Base-by-base conservation (phyloP, 2,329 filamentous ascomycete genomes). In the Cordyceps cicadae region DNA sequence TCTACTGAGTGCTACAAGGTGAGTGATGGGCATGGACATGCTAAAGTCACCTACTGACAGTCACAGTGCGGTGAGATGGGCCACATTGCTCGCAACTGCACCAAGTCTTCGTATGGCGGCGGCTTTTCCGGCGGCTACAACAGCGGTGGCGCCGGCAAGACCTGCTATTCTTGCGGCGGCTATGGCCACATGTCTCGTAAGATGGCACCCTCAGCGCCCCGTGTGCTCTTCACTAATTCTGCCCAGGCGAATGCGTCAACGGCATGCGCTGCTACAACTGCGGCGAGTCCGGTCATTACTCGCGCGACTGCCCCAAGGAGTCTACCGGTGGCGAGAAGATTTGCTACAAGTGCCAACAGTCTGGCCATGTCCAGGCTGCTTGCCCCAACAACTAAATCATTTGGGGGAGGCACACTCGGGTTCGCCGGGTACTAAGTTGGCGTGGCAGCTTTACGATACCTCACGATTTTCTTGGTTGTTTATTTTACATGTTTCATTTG, bases 181-280 rank as follows among this genome's bases (percentile, higher is more conserved):
- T 92, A 91, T 74, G 93, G 93, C 71, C 94, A 99, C 82, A 93
- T 96, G 89, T 92, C 90, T 73, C 89, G 92, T 82, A 73, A 71
- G 83, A 15, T n/a, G 29, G 9, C 26, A 15, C 15, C n/a, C 6
- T 32, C 7, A 29, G 19, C 14, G 37, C 5, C 49, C 3, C 14
- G 17, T 43, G 5, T 12, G 17, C 2, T 29, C 15, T 21, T 29
- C 7, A 29, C 69, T 70, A 66, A 70, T 53, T 54, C 54, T 54
- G n/a, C 54, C 21, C 61, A 85, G 83, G 84, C 68, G 94, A 97
- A 79, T 99, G 94, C 79, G 95, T 93, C 70, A 95, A 97, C 77
- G 94, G 94, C 71, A 93, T 95, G 83, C 97, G 97, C 84, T 99
- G 94, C 88, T 99, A 97, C 87, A 97, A 97, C 86, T 97, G 94